Conservation (phyloP, 2,329 filamentous ascomycete species). For the Macrophomina phaseolina region DNA sequence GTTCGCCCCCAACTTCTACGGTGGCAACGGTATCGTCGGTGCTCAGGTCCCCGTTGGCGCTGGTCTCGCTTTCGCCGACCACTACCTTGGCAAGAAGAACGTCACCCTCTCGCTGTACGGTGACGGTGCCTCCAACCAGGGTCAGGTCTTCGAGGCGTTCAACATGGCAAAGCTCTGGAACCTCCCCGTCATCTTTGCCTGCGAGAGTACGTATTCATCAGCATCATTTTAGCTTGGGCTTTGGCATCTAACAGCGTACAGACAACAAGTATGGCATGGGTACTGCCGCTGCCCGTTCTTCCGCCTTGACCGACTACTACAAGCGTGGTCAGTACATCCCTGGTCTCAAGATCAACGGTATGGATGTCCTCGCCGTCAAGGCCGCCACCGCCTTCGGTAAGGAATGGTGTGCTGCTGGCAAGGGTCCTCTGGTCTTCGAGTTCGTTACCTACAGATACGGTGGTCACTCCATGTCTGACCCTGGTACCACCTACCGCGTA, state of each 20-base stretch:
- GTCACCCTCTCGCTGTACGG: conserved; percentile 91
- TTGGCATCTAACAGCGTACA: conserved; percentile 47
- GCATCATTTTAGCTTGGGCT: background rate
- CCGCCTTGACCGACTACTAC: conserved; percentile 98
- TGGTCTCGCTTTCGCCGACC: conserved; percentile 94
- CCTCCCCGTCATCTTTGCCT: conserved; percentile 92
- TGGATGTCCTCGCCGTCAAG: conserved; percentile 98
- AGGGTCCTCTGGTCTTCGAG: conserved; percentile 95
- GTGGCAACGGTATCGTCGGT: conserved; percentile 98
- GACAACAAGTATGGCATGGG: conserved; percentile 99
- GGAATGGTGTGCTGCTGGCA: conserved; percentile 80
- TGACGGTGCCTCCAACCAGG: conserved; percentile 98
- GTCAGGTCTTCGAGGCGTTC: conserved; percentile 99
- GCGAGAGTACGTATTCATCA: conserved; percentile 78
- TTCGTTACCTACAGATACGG: conserved; percentile 99
- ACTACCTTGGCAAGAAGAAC: conserved; percentile 88
- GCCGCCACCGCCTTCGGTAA: conserved; percentile 94
- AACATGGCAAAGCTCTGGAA: conserved; percentile 99
- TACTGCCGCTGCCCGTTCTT: conserved; percentile 90
- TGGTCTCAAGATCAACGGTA: conserved; percentile 98
- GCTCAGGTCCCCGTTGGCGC: conserved; percentile 97
- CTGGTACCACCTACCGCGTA: conserved; percentile 93
- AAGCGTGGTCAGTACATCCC: conserved; percentile 99
- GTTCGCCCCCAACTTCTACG: conserved; percentile 98
- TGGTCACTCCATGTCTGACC: conserved; percentile 99